These are phyloP conservation scores for Ustilago tritici DNA, from an alignment of 1,284 basidiomycete genomes.

Conservation along the genomic window DNA sequence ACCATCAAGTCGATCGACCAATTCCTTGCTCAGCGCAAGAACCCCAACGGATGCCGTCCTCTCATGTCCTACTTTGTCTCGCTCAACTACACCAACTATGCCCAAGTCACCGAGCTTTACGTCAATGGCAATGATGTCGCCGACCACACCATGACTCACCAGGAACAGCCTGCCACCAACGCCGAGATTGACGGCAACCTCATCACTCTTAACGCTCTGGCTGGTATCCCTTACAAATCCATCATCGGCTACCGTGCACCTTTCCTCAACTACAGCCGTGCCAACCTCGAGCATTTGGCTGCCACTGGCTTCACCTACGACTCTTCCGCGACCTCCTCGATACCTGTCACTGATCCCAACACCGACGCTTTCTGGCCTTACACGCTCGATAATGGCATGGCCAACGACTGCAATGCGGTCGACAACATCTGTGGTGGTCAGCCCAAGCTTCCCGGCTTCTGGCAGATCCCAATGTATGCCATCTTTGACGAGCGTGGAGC, in stretches of 20 bases:
- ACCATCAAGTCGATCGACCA: slow-evolving; percentile 79
- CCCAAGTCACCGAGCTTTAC: slow-evolving; percentile 82
- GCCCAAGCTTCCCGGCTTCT: slow-evolving; percentile 78
- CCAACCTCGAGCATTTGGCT: slow-evolving; percentile 76
- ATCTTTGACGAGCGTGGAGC: slow-evolving; percentile 55
- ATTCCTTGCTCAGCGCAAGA: slow-evolving; percentile 81
- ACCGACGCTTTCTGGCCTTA: slow-evolving; percentile 77
- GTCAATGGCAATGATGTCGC: slow-evolving; percentile 87
- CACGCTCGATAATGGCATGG: slow-evolving; percentile 76
- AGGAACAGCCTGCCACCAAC: slow-evolving; percentile 74
- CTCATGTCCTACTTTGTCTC: slow-evolving; percentile 70
- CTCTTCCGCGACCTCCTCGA: slow-evolving; percentile 76
- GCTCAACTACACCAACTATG: slow-evolving; percentile 82
- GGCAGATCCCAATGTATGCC: slow-evolving; percentile 63
- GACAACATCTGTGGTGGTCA: slow-evolving; percentile 76
- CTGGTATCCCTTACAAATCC: slow-evolving; percentile 79
- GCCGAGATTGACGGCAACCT: slow-evolving; percentile 79
- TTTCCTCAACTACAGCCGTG: slow-evolving; percentile 77
- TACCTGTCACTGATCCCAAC: slow-evolving; percentile 77
- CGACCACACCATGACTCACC: slow-evolving; percentile 90
- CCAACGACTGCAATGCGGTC: slow-evolving; percentile 80
- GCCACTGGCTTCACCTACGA: slow-evolving; percentile 79
- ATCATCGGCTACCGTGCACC: slow-evolving; percentile 84
- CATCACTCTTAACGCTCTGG: slow-evolving; percentile 81
- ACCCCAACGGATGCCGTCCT: slow-evolving; percentile 83